Evolutionary conservation across 495 filamentous ascomycete genomes (phyloP).

Genomic region (Talaromyces adpressus): DNA sequence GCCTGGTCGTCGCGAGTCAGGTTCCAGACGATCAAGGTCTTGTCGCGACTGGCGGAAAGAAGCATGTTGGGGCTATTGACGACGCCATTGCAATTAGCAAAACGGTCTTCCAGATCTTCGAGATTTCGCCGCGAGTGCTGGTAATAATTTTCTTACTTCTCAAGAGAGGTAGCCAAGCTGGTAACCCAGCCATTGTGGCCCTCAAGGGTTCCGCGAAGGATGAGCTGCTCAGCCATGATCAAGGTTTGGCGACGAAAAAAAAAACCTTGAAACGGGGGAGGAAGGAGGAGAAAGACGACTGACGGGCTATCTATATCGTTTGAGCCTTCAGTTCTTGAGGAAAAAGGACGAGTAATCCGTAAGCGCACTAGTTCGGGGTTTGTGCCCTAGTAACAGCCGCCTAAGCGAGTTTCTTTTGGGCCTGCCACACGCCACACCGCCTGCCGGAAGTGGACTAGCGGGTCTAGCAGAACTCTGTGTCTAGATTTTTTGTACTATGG

Average conservation of each 20-base stretch:
- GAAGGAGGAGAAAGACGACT: conserved; percentile 10
- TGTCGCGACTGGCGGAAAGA: conserved; percentile 93
- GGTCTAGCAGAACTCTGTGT: neutral
- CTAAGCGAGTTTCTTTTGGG: conserved; percentile 28
- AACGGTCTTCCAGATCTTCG: conserved; percentile 17
- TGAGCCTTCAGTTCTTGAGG: conserved; percentile 1
- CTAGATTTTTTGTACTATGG: neutral
- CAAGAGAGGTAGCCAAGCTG: conserved; percentile 88
- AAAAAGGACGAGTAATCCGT: conserved; percentile 8
- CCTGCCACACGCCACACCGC: conserved; percentile 33
- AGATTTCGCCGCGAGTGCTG: conserved; percentile 7
- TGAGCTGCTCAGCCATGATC: conserved; percentile 89
- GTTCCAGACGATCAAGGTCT: conserved; percentile 99
- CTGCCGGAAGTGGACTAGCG: conserved; percentile 7
- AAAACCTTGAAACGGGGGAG: conserved; percentile 31
- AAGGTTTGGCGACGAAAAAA: conserved; percentile 36
- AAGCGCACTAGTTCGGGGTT: conserved; percentile 11
- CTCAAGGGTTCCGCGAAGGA: conserved; percentile 95
- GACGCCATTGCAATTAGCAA: conserved; percentile 18
- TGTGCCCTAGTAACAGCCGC: conserved; percentile 10
- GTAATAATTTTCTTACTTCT: conserved; percentile 66
- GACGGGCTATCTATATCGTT: conserved; percentile 8
- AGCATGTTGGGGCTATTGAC: conserved; percentile 95
- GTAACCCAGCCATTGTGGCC: conserved; percentile 79
- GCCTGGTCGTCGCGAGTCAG: conserved; percentile 95